These are phyloP conservation scores for Stramenopiles sp. DNA, from an alignment of 352 stramenopile genomes.

Conservation along the genomic window DNA sequence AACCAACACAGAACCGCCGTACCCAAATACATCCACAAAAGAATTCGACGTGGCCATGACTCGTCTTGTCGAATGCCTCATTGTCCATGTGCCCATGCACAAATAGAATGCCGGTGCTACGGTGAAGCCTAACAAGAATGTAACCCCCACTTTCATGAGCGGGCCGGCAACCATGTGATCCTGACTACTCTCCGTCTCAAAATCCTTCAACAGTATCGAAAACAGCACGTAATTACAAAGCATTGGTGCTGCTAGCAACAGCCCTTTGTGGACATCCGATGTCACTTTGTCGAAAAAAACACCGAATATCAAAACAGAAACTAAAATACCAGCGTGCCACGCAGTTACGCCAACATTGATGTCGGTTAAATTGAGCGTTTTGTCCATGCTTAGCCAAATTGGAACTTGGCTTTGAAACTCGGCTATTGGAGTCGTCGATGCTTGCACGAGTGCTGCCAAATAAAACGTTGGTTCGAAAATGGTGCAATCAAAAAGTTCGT, in stretches of 20 bases:
- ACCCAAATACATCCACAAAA: constrained; percentile 9
- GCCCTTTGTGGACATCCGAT: not conserved
- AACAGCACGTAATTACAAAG: not conserved
- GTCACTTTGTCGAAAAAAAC: not conserved
- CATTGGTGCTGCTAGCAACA: constrained; percentile 2
- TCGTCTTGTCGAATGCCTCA: not conserved
- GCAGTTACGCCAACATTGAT: not conserved
- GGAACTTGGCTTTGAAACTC: constrained; percentile 11
- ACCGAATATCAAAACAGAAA: constrained; percentile 11
- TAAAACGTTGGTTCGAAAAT: constrained; percentile 13
- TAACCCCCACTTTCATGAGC: not conserved
- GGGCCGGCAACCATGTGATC: constrained; percentile 1
- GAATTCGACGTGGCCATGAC: constrained; percentile 11
- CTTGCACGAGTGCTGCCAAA: not conserved
- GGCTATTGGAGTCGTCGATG: not conserved
- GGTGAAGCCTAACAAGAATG: constrained; percentile 7
- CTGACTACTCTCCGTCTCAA: not conserved
- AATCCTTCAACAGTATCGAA: constrained; percentile 9
- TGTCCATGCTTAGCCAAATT: constrained; percentile 11
- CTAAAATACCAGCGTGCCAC: constrained; percentile 12
- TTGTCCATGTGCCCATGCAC: constrained; percentile 9
- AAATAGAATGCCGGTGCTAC: constrained; percentile 12
- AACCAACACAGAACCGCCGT: constrained; percentile 8
- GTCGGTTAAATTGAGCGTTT: not conserved
- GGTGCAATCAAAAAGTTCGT: not conserved